Base-by-base conservation (phyloP, 192 early-diverging fungal genomes). In the Umbelopsis sp. region DNA sequence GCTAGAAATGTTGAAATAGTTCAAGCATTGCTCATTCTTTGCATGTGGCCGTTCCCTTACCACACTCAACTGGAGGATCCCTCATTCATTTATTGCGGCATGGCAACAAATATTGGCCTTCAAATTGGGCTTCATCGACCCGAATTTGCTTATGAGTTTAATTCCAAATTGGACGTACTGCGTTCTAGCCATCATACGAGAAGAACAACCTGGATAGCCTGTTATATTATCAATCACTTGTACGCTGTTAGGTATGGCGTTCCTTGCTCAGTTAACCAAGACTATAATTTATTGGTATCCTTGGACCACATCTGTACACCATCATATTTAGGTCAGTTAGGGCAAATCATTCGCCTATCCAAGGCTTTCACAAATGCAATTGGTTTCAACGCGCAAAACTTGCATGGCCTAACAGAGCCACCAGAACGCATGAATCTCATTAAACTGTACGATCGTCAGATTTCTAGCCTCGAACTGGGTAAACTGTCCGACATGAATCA, bases 101-200 rank as follows among this genome's bases (percentile, higher is more conserved):
- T 47, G 45, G 14, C 45, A 3, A 47, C 20, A 12, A 3, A 47
- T 20, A 47, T 47, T n/a, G 45, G 45, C 4, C 45, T 16, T 47
- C 45, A 47, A 47, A 47, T 47, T 47, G 6, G 45, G 3, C 14
- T 16, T 3, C 45, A 47, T 47, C 14, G 45, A 16, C 14, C 4
- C 14, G 45, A 16, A 12, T 47, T 47, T 16, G 4, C 45, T 3
- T 47, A 16, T 12, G 8, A 49, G 16, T 49, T 49, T 49, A 16
- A n/a, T 49, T 49, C 69, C 31, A 70, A 31, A 24, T 21, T 16
- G 6, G 69, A 70, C 25, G 69, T 70, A 22, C 34, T 70, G 81
- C 76, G 72, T 79, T 83, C 76, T 7, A 62, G 56, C 34, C 4
- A 8, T 34, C 56, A 29, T 11, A 32, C 34, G 34, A 11, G 56